Percentiles rank a stretch among this genome's conserved stretches.
These are phyloP conservation scores for Gremmenia infestans DNA, from an alignment of 2,329 filamentous ascomycete species.

Conservation along the genomic window DNA sequence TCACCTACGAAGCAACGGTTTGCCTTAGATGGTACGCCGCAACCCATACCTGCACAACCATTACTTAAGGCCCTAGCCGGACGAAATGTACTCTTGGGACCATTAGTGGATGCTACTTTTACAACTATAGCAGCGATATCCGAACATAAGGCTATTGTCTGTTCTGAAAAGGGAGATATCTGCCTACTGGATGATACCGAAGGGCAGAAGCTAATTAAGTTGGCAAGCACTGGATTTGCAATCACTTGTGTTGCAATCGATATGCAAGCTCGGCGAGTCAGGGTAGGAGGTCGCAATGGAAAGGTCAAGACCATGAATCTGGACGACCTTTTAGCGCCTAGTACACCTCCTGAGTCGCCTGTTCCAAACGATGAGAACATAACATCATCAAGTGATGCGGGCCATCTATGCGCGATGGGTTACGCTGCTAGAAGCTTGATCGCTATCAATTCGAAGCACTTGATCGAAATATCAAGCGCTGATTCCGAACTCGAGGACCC, in stretches of 20 bases:
- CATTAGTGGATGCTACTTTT: slow-evolving; percentile 78
- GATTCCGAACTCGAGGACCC: slow-evolving; percentile 32
- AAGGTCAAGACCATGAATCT: slow-evolving; percentile 47
- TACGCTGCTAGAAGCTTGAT: slow-evolving; percentile 63
- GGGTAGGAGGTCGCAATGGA: slow-evolving; percentile 35
- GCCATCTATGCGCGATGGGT: slow-evolving; percentile 58
- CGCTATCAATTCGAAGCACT: slow-evolving; percentile 69
- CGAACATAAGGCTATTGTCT: slow-evolving; percentile 71
- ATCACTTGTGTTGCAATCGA: slow-evolving; percentile 37
- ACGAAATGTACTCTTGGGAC: slow-evolving; percentile 80
- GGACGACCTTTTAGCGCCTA: slow-evolving; percentile 33
- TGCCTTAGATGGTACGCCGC: slow-evolving; percentile 38
- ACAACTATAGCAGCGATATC: slow-evolving; percentile 70
- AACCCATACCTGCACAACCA: slow-evolving; percentile 34
- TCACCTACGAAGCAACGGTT: slow-evolving; percentile 63
- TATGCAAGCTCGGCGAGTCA: slow-evolving; percentile 29
- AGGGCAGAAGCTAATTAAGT: slow-evolving; percentile 63
- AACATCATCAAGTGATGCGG: slow-evolving; percentile 28
- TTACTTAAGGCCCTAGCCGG: slow-evolving; percentile 70
- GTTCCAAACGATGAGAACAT: slow-evolving; percentile 14
- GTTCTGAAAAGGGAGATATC: slow-evolving; percentile 83
- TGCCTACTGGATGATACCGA: slow-evolving; percentile 76
- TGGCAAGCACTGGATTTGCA: slow-evolving; percentile 61
- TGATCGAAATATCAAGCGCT: slow-evolving; percentile 56
- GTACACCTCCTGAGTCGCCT: slow-evolving; percentile 30